Base-by-base conservation (phyloP, 352 stramenopile genomes). In the Globisporangium camurandrum region DNA sequence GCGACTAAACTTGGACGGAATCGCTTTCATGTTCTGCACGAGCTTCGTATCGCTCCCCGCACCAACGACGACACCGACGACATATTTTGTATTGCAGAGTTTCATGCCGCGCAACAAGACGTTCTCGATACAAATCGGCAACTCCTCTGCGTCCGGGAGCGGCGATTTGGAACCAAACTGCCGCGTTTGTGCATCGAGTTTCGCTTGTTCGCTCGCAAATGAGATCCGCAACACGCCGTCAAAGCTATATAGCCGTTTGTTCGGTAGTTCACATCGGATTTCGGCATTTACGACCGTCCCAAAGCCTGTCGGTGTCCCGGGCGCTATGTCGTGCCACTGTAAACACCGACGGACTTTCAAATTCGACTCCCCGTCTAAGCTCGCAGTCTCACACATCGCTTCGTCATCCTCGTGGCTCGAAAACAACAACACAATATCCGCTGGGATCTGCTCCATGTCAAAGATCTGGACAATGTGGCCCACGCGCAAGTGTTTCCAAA, bases 361-460 rank as follows among this genome's bases (percentile, higher is more conserved):
- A 37, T 90, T 90, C 2, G 77, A 89, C 49, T 94, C 81, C 17
- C 83, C 83, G 33, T 94, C 83, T 2, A 94, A 65, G 57, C 79
- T 91, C 8, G 80, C 79, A 0, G 83, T 94, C 46, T 94, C 83
- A 33, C 79, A 86, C 72, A 89, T 88, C 20, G 62, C 78, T 60
- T 84, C 68, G 0, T 71, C 71, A 19, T 67, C 76, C 8, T 88
- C 65, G 37, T 88, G 70, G 27, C 81, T 95, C 0, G 82, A 82
- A 28, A 88, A 82, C 1, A 98, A 65, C 3, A 98, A 49, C 0
- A 97, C 75, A 3, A 98, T 50, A 54, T 98, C 94, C 0, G 93
- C 93, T 6, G 94, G 93, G 11, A 98, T 79, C 33, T 92, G 76
- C 27, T 96, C 78, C 22, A 84, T 69, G 55, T 97, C 86, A 37